These are phyloP conservation scores for Pseudonitzschia multiseries DNA, from an alignment of 108 stramenopile species.

Conservation along the genomic window DNA sequence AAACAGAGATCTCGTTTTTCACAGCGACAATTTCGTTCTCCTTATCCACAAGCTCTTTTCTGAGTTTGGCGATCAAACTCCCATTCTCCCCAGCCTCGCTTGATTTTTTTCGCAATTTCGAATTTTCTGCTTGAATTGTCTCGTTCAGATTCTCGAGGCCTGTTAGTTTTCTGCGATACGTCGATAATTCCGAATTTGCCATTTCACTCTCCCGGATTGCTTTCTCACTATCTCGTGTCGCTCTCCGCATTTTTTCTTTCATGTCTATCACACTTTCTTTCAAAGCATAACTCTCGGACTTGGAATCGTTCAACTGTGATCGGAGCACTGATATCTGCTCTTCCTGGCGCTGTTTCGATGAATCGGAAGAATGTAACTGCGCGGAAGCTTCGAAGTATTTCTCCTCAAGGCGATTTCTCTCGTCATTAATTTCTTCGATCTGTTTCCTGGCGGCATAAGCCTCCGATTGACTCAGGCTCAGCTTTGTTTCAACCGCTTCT, in stretches of 20 bases:
- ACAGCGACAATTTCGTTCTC: constrained; percentile 30
- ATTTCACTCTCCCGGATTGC: constrained; percentile 19
- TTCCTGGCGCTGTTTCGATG: constrained; percentile 5
- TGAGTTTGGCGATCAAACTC: constrained; percentile 23
- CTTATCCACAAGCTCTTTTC: constrained; percentile 28
- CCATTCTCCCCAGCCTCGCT: constrained; percentile 29
- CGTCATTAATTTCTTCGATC: constrained; percentile 53
- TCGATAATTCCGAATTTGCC: constrained; percentile 19
- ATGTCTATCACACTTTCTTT: constrained; percentile 35
- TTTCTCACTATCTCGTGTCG: constrained; percentile 25
- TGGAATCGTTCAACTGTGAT: constrained; percentile 25
- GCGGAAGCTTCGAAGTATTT: constrained; percentile 26
- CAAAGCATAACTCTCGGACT: constrained; percentile 30
- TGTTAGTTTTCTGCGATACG: constrained; percentile 23
- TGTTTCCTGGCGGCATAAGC: constrained; percentile 56
- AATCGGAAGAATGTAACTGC: constrained; percentile 24
- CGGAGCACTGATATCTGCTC: constrained; percentile 12
- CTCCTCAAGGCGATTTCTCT: constrained; percentile 36
- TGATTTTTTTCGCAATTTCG: neutral
- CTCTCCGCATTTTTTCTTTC: constrained; percentile 33
- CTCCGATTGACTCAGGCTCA: constrained; percentile 61
- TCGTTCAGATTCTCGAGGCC: constrained; percentile 18
- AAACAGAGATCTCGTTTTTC: constrained; percentile 9
- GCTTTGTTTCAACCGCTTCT: constrained; percentile 35
- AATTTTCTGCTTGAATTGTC: constrained; percentile 19